Base-by-base conservation (phyloP, 371 early-diverging fungal species). In the Coemansia sp. region DNA sequence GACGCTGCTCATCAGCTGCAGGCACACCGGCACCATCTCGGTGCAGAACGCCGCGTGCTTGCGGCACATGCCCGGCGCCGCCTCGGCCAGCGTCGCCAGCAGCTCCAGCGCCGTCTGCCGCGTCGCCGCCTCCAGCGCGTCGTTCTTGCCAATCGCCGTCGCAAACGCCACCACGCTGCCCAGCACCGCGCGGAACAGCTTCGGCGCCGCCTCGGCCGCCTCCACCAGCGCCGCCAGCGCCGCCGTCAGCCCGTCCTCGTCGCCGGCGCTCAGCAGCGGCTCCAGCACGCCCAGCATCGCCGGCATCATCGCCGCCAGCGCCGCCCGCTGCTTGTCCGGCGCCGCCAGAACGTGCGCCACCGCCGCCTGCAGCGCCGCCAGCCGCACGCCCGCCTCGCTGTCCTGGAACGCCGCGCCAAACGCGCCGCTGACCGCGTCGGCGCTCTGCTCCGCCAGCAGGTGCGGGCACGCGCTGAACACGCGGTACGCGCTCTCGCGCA, bases 1-100 rank as follows among this genome's bases (percentile, higher is more conserved):
- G 34, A 95, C 78, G 66, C 90, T 87, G 43, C 91, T 87, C 86
- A 97, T 91, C 99, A 95, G 94, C 77, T 91, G 84, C 83, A 97
- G 77, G 42, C 90, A 82, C 16, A 92, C 82, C 1, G 97, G 97
- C 53, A 97, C 86, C 14, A 95, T 47, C 49, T 82, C 84, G 29
- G 80, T 61, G 58, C 85, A 83, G 78, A 93, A 92, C 67, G 88
- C 86, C 42, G 87, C 81, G 43, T 86, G 71, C 84, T 96, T 95
- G 71, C 93, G 87, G 69, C 88, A 84, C 88, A 91, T 89, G 11
- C 82, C 86, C 24, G 96, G 92, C 14, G 90, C 86, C 37, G 87
- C 82, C 77, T 97, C 97, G 24, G 91, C 86, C 58, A 98, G 67
- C 36, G 95, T 93, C 69, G 96, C 77, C 72, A 96, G 77, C 43